Percentiles rank a stretch among this genome's conserved stretches.
phyloP scores from a whole-genome alignment of 2,329 filamentous ascomycete genomes.

The Claviceps maximensis region DNA sequence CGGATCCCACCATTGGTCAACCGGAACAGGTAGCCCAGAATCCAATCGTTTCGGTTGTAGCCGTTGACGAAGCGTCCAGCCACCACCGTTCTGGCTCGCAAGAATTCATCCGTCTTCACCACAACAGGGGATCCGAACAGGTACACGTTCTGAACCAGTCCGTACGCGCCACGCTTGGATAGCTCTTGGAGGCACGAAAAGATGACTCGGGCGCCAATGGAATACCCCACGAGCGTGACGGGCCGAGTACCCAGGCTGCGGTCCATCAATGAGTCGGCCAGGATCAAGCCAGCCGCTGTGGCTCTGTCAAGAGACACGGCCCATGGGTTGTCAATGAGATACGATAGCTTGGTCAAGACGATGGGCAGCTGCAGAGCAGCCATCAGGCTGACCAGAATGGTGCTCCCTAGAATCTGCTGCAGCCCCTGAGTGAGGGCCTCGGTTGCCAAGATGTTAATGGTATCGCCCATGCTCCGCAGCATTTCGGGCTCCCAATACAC shows the following conservation, averaged over 20 bases:
- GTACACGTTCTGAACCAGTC: conserved; percentile 88
- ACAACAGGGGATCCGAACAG: conserved; percentile 88
- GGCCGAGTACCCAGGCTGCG: conserved; percentile 83
- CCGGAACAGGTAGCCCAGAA: conserved; percentile 88
- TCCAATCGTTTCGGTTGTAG: conserved; percentile 94
- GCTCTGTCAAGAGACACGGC: conserved; percentile 89
- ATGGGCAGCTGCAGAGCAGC: conserved; percentile 84
- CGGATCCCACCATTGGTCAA: conserved; percentile 87
- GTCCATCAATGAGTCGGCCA: conserved; percentile 88
- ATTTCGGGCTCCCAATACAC: conserved; percentile 97
- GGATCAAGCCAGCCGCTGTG: conserved; percentile 74
- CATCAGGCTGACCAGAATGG: conserved; percentile 81
- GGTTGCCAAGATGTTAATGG: conserved; percentile 94
- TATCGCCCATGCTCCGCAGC: conserved; percentile 94
- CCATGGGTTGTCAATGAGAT: conserved; percentile 98
- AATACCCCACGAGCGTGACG: conserved; percentile 89
- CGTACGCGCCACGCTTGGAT: conserved; percentile 67
- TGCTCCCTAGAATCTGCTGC: conserved; percentile 86
- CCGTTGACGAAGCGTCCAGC: conserved; percentile 90
- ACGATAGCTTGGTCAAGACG: conserved; percentile 82
- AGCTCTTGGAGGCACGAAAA: conserved; percentile 85
- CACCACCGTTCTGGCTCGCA: conserved; percentile 69
- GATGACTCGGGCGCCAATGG: conserved; percentile 81
- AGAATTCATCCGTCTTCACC: conserved; percentile 79
- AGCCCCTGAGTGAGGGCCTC: conserved; percentile 94